Evolutionary conservation across 345 rosid genomes (phyloP), one percentile per base, ranked within the genome.

Genomic region (Anacardium occidentale): DNA sequence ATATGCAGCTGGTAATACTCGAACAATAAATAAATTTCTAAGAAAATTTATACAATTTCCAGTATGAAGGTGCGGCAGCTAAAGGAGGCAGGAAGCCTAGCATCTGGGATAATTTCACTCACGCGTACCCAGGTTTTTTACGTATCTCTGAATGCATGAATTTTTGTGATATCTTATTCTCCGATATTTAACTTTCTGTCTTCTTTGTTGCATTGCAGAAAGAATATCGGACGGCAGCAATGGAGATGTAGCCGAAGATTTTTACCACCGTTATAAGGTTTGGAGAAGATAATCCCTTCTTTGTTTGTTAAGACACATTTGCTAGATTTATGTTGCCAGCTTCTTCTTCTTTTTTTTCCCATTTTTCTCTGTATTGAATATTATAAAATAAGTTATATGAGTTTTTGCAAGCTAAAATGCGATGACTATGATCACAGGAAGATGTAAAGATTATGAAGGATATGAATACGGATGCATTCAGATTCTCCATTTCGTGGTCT

Each of bases 391-490:
- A 34, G 37, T 34, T 34, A 3, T 34, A 37, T 37, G 42, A 37
- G 42, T 37, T 37, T 5, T 5, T 5, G 7, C 42, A 37, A 37
- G 8, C 7, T 37, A 7, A 37, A 37, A 37, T 37, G 42, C 8
- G 42, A 37, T 9, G 42, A 37, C 42, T 37, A 37, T 37, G 8
- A 37, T 37, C 42, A 37, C 42, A 88, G 90, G 88, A 83, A 72
- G 92, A 88, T 81, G 79, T 86, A 20, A 21, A 79, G 69, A 77
- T 84, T 47, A 82, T 84, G 81, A 88, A 88, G 76, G 54, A 81
- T 45, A 78, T 86, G 61, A 83, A 83, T 15, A 72, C 80, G 24
- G 90, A 88, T 76, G 90, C 83, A 18, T 86, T 78, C 52, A 78
- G 87, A 76, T 74, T 88, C 62, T 88, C 90, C 64, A 29, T 81